These are phyloP conservation scores for Microcos paniculata DNA, from an alignment of 345 rosid genomes.

Conservation along the genomic window DNA sequence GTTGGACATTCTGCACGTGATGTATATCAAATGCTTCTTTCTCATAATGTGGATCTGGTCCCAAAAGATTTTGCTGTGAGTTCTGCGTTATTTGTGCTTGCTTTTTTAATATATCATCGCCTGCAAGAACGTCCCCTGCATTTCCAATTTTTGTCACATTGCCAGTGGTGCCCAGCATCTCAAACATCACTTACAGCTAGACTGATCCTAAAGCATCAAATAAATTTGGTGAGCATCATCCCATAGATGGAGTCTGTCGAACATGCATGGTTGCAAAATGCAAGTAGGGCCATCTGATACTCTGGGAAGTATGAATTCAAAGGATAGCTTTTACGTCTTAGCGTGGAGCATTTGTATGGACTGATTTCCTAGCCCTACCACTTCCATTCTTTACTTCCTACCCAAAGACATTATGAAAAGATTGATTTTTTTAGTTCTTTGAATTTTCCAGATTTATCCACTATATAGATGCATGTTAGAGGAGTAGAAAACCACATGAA, in stretches of 20 bases:
- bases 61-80: slow-evolving; percentile 95
- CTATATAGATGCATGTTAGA: background rate
- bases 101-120: background rate
- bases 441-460: background rate
- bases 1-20: slow-evolving; percentile 99
- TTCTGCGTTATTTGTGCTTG: slow-evolving; percentile 5
- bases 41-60: slow-evolving; percentile 67
- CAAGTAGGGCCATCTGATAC: background rate
- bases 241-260: background rate
- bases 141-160: background rate
- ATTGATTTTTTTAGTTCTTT: background rate
- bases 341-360: background rate
- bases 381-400: no score
- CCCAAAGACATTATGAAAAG: background rate
- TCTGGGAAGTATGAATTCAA: background rate
- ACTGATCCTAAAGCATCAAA: background rate
- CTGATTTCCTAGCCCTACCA: background rate
- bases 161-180: background rate
- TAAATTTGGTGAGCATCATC: background rate
- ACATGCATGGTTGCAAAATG: background rate
- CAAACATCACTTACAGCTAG: background rate
- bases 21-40: slow-evolving; percentile 83
- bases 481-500: background rate
- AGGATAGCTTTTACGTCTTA: background rate
- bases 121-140: background rate